These are phyloP conservation scores for Aspergillus carlsbadensis DNA, from an alignment of 495 filamentous ascomycete genomes.

Conservation along the genomic window DNA sequence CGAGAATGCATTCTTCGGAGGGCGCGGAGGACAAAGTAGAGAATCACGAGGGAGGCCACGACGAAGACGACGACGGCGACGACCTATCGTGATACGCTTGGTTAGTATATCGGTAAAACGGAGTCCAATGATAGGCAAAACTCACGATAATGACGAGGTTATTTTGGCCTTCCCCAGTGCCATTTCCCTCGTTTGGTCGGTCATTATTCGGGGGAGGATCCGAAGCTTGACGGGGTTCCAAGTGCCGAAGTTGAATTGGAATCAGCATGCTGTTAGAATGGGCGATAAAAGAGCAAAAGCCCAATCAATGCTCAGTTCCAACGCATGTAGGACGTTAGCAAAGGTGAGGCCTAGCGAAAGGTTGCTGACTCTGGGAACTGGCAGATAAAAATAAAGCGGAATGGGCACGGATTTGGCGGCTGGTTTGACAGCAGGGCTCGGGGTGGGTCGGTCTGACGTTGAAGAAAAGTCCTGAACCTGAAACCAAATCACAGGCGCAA, in stretches of 20 bases:
- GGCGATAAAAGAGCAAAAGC: constrained; percentile 7
- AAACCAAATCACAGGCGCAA: not conserved
- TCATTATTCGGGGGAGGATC: not conserved
- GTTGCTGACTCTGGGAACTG: constrained; percentile 3
- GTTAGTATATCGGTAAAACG: not conserved
- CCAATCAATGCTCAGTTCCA: constrained; percentile 9
- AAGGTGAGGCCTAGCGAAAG: not conserved
- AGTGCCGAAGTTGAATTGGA: constrained; percentile 16
- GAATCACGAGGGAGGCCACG: constrained; percentile 38
- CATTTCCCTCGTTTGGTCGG: not conserved
- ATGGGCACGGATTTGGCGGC: constrained; percentile 15
- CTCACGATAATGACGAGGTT: constrained; percentile 24
- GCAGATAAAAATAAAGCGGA: constrained; percentile 2
- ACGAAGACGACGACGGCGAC: constrained; percentile 39
- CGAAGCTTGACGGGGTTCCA: constrained; percentile 18
- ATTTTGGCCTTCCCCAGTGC: constrained; percentile 1
- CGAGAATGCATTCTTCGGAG: constrained; percentile 49
- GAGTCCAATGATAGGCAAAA: not conserved
- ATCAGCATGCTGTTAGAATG: constrained; percentile 22
- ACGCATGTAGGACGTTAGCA: constrained; percentile 15
- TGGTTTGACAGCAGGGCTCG: constrained; percentile 5
- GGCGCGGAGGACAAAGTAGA: constrained; percentile 47
- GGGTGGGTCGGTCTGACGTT: constrained; percentile 11
- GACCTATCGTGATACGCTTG: constrained; percentile 16
- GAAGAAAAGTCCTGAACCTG: not conserved